phyloP scores from a whole-genome alignment of 75 land plant genomes.

The Picea glauca region DNA sequence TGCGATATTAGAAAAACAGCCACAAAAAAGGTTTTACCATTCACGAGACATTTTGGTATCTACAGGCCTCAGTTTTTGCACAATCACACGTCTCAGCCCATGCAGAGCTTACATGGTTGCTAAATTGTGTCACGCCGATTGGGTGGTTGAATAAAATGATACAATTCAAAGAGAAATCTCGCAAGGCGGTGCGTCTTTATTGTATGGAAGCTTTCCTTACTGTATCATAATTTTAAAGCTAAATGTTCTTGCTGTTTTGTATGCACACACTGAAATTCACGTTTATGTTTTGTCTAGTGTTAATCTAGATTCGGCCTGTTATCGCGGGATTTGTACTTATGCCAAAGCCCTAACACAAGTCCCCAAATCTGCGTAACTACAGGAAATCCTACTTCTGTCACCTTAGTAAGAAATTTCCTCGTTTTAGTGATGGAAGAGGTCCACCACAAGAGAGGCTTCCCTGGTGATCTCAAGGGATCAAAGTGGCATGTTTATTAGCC shows the following conservation, averaged over 20 bases:
- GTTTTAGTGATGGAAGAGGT: too few species aligned
- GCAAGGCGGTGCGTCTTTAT: conserved; percentile 64
- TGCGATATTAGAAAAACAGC: not conserved
- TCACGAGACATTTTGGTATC: not conserved
- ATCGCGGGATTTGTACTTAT: too few species aligned
- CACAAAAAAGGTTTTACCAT: not conserved
- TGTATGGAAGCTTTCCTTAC: conserved; percentile 11
- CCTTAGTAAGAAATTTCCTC: too few species aligned
- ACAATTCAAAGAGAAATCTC: conserved; percentile 96
- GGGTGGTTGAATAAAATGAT: conserved; percentile 93
- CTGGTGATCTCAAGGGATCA: too few species aligned
- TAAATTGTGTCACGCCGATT: conserved; percentile 86
- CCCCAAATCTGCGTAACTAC: too few species aligned
- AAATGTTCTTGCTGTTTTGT: not conserved
- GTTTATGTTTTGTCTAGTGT: too few species aligned
- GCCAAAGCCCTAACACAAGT: too few species aligned
- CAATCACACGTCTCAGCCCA: conserved; percentile 96
- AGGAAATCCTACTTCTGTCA: too few species aligned
- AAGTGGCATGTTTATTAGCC: too few species aligned
- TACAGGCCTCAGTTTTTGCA: conserved; percentile 89
- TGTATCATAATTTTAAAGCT: not conserved
- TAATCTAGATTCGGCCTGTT: too few species aligned
- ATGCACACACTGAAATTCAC: not conserved
- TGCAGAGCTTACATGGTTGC: conserved; percentile 90
- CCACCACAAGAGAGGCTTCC: too few species aligned